Base-by-base conservation (phyloP, 169 alveolate genomes). In the Plasmodium coatneyi region DNA sequence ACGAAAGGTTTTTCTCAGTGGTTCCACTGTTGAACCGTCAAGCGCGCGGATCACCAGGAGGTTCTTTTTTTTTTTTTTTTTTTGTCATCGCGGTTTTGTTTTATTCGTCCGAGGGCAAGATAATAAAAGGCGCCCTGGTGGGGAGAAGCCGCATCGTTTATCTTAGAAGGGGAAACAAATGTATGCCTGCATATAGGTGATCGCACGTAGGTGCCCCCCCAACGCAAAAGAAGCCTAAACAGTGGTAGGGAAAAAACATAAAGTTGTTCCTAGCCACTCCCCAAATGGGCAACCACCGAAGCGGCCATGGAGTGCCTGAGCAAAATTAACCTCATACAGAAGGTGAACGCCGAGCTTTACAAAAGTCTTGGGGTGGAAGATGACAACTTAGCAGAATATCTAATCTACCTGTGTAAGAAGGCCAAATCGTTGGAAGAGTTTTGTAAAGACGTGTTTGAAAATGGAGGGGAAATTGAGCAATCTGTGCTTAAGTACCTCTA, bases 391-490 rank as follows among this genome's bases (percentile, higher is more conserved):
- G 36, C 93, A 36, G 93, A 86, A 25, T 86, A 76, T 36, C 10
- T 86, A 32, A 86, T 86, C n/a, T 86, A 54, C 43, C 54, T 86
- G 16, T 86, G 93, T 30, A 76, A 86, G 19, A 86, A 86, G 10
- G 78, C 93, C 14, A 74, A 49, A 34, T 86, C 86, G 25, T 54
- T 86, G n/a, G 93, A 86, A 86, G 60, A 74, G 14, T 86, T 86
- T 76, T 86, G 86, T 14, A 86, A 86, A 34, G 93, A 86, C 5
- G 93, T 86, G 7, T 86, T 86, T 76, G 93, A 86, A 86, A 86
- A 76, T 86, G 93, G 93, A 3, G 93, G 93, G 9, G 93, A 52
- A 36, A 86, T 86, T 9, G 93, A 86, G 43, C 79, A 86, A 1
- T 74, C 93, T 28, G 93, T 86, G 12, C 41, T 86, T 12, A 86